These are phyloP conservation scores for Xanthoparmelia taractica DNA, from an alignment of 495 filamentous ascomycete species.

Conservation along the genomic window DNA sequence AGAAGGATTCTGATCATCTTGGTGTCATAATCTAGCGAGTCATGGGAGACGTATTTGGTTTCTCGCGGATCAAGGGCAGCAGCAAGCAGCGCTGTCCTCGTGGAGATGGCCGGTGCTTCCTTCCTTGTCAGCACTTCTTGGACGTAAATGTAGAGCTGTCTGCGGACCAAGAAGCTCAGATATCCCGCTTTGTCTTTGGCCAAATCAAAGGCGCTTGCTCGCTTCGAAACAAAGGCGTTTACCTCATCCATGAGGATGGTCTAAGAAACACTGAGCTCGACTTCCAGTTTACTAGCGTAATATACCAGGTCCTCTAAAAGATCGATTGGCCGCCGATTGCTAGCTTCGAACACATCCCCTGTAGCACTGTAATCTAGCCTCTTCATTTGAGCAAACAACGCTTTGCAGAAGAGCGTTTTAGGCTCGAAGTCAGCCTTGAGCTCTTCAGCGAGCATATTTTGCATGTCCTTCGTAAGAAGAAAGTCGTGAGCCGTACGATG, in stretches of 20 bases:
- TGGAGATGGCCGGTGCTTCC: too few species aligned
- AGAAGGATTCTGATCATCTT: neutral
- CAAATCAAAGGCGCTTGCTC: too few species aligned
- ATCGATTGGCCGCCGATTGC: neutral
- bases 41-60: neutral
- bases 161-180: neutral
- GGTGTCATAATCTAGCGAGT: neutral
- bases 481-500: constrained; percentile 30
- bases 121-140: neutral
- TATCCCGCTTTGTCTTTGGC: neutral
- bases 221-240: neutral
- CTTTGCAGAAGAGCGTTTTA: neutral
- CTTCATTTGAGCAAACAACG: constrained; percentile 3
- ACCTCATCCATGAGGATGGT: neutral
- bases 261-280: neutral
- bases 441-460: constrained; percentile 1
- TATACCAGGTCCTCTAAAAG: neutral
- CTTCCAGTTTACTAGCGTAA: neutral
- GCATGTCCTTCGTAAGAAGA: constrained; percentile 13
- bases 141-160: neutral
- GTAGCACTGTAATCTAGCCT: neutral
- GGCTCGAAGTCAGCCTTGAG: neutral
- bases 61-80: neutral
- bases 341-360: too few species aligned
- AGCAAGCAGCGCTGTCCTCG: neutral